Evolutionary conservation across 805 yeast species (phyloP).

Genomic region (Grigorovia yakushimaensis): DNA sequence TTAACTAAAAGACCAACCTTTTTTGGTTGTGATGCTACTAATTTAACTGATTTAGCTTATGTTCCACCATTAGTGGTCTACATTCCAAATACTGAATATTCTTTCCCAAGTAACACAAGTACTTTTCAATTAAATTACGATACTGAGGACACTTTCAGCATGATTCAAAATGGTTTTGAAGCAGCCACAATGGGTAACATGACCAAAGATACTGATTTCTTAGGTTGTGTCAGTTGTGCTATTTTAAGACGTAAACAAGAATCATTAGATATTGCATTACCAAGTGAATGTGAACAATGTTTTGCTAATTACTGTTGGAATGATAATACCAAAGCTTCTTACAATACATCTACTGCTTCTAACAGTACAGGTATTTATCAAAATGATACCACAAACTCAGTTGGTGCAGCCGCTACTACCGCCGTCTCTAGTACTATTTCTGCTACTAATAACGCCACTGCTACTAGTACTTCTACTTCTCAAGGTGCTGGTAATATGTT

Average conservation of each 20-base stretch:
- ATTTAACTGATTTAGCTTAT: slow-evolving; percentile 45
- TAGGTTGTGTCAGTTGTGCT: slow-evolving; percentile 75
- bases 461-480: background rate
- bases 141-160: slow-evolving; percentile 43
- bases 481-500: slow-evolving; percentile 1
- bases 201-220: slow-evolving; percentile 60
- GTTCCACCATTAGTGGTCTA: slow-evolving; percentile 72
- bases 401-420: slow-evolving; percentile 1
- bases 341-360: slow-evolving; percentile 4
- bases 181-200: slow-evolving; percentile 54
- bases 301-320: slow-evolving; percentile 71
- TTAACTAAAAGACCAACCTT: slow-evolving; percentile 67
- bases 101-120: slow-evolving; percentile 57
- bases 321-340: slow-evolving; percentile 30
- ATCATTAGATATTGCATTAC: slow-evolving; percentile 48
- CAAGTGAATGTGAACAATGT: slow-evolving; percentile 61
- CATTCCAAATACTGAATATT: slow-evolving; percentile 61
- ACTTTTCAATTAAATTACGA: slow-evolving; percentile 58
- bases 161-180: slow-evolving; percentile 70
- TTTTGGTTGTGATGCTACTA: slow-evolving; percentile 70
- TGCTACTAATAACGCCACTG: slow-evolving; percentile 1
- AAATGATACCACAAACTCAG: background rate
- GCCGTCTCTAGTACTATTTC: background rate
- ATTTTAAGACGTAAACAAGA: slow-evolving; percentile 70
- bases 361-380: background rate